These are phyloP conservation scores for Carpinus fangiana DNA, from an alignment of 306 rosid species.

Conservation along the genomic window DNA sequence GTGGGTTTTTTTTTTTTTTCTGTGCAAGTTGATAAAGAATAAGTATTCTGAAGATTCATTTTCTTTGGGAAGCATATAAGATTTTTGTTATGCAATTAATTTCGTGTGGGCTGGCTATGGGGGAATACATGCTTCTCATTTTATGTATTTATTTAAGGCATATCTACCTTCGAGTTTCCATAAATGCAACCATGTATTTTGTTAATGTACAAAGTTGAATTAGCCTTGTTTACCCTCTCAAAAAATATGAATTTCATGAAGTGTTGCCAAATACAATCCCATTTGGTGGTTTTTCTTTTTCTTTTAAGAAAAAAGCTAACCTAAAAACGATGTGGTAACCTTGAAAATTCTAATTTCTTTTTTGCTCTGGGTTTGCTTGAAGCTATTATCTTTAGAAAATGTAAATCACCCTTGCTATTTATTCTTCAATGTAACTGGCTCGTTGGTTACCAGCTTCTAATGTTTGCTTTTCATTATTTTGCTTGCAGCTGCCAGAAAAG, in stretches of 20 bases:
- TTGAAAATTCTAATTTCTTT: background rate
- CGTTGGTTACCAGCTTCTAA: slow-evolving; percentile 23
- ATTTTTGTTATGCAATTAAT: background rate
- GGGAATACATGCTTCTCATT: background rate
- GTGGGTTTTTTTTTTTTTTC: background rate
- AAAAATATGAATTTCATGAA: background rate
- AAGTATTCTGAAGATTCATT: background rate
- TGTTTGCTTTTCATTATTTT: slow-evolving; percentile 15
- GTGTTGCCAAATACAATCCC: background rate
- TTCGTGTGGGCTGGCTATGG: background rate
- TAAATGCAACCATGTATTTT: background rate
- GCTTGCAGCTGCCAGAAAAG: slow-evolving; percentile 54
- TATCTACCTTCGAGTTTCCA: background rate
- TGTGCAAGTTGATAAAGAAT: too few relatives aligned
- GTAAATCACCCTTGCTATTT: background rate
- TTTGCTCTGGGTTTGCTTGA: background rate
- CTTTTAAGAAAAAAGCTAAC: background rate
- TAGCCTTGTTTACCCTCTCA: background rate
- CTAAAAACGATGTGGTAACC: background rate
- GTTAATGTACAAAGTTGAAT: background rate
- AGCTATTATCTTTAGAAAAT: background rate
- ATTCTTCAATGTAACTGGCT: background rate
- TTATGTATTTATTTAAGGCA: background rate
- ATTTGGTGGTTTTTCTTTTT: background rate
- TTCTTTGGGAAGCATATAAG: background rate